These are phyloP conservation scores for Mortierella sp. DNA, from an alignment of 371 early-diverging fungal species.

Conservation along the genomic window DNA sequence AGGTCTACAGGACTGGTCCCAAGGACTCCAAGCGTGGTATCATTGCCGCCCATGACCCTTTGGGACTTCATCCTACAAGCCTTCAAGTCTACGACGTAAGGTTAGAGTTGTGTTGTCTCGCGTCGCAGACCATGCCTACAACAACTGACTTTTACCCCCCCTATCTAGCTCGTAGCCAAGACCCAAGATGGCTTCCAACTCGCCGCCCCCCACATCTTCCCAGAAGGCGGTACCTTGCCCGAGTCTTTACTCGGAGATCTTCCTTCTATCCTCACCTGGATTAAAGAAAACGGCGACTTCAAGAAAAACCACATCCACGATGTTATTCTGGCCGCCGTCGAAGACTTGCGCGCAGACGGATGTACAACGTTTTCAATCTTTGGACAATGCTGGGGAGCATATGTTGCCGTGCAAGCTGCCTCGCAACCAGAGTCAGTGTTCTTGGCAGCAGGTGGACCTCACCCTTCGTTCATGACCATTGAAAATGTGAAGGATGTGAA, in stretches of 20 bases:
- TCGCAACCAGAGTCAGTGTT: conserved; percentile 26
- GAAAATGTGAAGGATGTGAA: conserved; percentile 42
- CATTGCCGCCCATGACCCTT: conserved; percentile 34
- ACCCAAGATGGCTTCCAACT: conserved; percentile 47
- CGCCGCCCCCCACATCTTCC: conserved; percentile 25
- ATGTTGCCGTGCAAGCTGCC: conserved; percentile 20
- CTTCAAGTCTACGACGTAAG: conserved; percentile 37
- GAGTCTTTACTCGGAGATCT: conserved; percentile 17
- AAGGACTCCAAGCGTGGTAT: conserved; percentile 50
- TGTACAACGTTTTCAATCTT: conserved; percentile 45
- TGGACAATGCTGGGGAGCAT: conserved; percentile 53
- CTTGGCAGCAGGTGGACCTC: conserved; percentile 33
- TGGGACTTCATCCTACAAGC: conserved; percentile 34
- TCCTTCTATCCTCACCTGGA: conserved; percentile 32
- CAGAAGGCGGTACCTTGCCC: conserved; percentile 10
- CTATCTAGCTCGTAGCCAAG: conserved; percentile 22
- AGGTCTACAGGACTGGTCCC: conserved; percentile 40
- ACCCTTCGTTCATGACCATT: conserved; percentile 34
- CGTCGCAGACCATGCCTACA: too few relatives aligned
- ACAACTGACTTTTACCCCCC: background rate
- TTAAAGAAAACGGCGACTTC: conserved; percentile 24
- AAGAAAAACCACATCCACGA: conserved; percentile 30
- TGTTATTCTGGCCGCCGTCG: conserved; percentile 29
- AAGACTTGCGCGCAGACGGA: conserved; percentile 41
- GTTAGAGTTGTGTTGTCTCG: background rate